These are phyloP conservation scores for Astrocystis sublimbata DNA, from an alignment of 495 filamentous ascomycete genomes.

Conservation along the genomic window DNA sequence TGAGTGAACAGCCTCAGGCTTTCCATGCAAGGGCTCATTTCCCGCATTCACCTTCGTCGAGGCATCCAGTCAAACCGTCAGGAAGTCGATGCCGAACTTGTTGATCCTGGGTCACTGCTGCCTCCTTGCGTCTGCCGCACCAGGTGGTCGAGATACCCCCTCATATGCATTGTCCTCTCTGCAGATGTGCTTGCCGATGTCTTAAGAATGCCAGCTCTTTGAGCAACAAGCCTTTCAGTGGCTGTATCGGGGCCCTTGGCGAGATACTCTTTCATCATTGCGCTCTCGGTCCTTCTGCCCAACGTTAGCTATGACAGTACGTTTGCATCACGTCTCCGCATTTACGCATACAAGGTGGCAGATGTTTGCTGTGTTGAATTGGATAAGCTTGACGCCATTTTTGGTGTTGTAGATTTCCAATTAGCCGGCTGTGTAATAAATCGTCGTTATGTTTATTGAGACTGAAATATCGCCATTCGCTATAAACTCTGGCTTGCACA, in stretches of 20 bases:
- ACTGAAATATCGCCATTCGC: background rate
- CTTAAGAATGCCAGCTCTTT: background rate
- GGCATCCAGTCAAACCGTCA: background rate
- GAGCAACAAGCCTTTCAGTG: conserved; percentile 27
- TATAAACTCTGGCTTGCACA: background rate
- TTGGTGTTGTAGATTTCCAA: too few relatives aligned
- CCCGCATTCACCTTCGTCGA: too few relatives aligned
- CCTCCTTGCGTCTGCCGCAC: background rate
- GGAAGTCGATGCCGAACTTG: background rate
- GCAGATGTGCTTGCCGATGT: background rate
- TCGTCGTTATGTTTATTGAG: background rate
- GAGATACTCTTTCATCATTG: conserved; percentile 28
- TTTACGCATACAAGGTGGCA: background rate
- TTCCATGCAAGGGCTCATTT: too few relatives aligned
- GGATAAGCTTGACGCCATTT: background rate
- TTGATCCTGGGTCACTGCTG: background rate
- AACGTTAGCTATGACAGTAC: background rate
- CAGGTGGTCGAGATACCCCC: background rate
- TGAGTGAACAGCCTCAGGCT: too few relatives aligned
- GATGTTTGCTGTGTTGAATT: background rate
- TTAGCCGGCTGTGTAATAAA: background rate
- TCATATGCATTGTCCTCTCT: background rate
- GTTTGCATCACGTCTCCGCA: background rate
- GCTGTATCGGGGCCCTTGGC: conserved; percentile 20
- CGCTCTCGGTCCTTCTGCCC: conserved; percentile 7